Percentiles rank a stretch among this genome's conserved stretches.
Conservation (phyloP, 148 eudicot genomes). For the Chenopodium quinoa region DNA sequence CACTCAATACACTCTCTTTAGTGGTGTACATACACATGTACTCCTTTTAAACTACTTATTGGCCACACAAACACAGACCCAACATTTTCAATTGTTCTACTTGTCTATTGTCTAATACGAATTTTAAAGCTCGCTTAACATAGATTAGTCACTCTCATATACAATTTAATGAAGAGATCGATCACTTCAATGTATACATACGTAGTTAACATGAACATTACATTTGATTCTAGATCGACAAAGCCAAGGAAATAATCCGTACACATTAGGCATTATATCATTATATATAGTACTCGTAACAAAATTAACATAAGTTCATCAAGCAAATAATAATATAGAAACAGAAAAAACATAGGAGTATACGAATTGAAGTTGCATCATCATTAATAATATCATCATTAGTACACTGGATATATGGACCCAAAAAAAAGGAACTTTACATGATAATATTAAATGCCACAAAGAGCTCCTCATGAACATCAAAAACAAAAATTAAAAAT, state of each 20-base stretch:
- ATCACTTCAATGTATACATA: too few relatives aligned
- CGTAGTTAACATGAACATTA: too few relatives aligned
- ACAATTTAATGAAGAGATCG: too few relatives aligned
- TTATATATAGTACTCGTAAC: too few relatives aligned
- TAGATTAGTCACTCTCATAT: too few relatives aligned
- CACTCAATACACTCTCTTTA: not conserved
- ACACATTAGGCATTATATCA: too few relatives aligned
- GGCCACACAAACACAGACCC: not conserved
- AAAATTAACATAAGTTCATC: too few relatives aligned
- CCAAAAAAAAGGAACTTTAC: conserved; percentile 29
- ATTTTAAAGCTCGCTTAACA: too few relatives aligned
- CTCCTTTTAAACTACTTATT: not conserved
- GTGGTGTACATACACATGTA: not conserved
- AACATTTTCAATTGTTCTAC: not conserved
- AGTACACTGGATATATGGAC: not conserved
- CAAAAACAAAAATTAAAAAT: not conserved
- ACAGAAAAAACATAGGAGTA: not conserved
- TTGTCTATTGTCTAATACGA: too few relatives aligned
- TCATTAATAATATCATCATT: not conserved
- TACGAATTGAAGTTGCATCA: not conserved
- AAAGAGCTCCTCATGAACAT: conserved; percentile 26
- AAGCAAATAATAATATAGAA: too few relatives aligned
- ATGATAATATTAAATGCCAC: conserved; percentile 36
- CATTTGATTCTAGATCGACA: too few relatives aligned
- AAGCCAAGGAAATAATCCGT: too few relatives aligned